Conservation (phyloP, 305 asterid species). For the Fraxinus albicans region DNA sequence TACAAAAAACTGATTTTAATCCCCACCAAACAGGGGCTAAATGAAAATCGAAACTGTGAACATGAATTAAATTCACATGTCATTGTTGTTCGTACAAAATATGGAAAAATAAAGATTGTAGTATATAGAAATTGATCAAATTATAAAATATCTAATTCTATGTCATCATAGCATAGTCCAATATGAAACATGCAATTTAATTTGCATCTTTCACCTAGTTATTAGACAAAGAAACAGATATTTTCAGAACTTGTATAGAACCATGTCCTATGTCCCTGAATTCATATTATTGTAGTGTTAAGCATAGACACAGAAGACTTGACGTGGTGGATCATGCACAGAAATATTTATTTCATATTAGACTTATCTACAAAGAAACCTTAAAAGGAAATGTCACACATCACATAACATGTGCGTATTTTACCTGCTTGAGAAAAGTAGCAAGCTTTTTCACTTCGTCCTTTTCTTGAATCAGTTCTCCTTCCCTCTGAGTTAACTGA, state of each 20-base stretch:
- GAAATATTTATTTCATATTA: not conserved
- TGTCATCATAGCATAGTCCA: slow-evolving; percentile 4
- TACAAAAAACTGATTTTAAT: not conserved
- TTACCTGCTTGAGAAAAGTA: slow-evolving; percentile 83
- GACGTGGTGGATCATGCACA: not conserved
- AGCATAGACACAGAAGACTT: not conserved
- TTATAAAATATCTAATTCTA: not conserved
- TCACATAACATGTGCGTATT: not conserved
- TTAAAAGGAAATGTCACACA: not conserved
- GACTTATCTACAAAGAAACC: not conserved
- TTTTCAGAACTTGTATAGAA: not conserved
- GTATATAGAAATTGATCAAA: slow-evolving; percentile 2
- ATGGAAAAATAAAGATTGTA: not conserved
- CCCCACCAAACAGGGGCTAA: not conserved
- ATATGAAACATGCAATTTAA: not conserved
- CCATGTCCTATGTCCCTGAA: not conserved
- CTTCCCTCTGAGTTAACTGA: slow-evolving; percentile 91
- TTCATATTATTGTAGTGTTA: not conserved
- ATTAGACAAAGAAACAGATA: not conserved
- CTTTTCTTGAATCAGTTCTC: slow-evolving; percentile 89
- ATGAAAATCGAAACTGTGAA: not conserved
- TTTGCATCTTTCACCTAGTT: slow-evolving; percentile 3
- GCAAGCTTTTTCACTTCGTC: slow-evolving; percentile 96
- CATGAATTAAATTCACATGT: not conserved
- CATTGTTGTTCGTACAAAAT: not conserved